Percentiles rank a stretch among this genome's conserved stretches.
Evolutionary conservation across 345 rosid species (phyloP).

Genomic region (Crucihimalaya himalaica): DNA sequence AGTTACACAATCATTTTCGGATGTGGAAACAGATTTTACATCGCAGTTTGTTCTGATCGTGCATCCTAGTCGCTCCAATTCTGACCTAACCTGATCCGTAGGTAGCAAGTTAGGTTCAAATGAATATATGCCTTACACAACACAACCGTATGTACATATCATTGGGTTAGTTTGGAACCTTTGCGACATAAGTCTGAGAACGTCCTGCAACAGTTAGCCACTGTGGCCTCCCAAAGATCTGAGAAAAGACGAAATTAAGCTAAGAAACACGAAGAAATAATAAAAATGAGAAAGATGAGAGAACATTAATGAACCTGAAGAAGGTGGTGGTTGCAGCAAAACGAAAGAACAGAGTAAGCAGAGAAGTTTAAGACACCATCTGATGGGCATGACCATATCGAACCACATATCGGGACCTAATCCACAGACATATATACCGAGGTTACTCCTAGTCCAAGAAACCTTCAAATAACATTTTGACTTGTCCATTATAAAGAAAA

Average conservation of each 20-base stretch:
- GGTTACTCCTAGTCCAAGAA: slow-evolving; percentile 16
- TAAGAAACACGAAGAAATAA: background rate
- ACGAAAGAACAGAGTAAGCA: slow-evolving; percentile 81
- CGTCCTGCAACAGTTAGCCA: slow-evolving; percentile 80
- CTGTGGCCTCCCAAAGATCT: slow-evolving; percentile 89
- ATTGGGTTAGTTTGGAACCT: slow-evolving; percentile 45
- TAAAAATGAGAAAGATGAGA: background rate
- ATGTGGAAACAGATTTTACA: slow-evolving; percentile 53
- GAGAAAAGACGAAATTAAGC: slow-evolving; percentile 17
- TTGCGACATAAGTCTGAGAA: slow-evolving; percentile 68
- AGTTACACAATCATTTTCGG: slow-evolving; percentile 47
- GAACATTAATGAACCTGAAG: slow-evolving; percentile 63
- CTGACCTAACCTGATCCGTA: slow-evolving; percentile 58
- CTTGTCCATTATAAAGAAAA: background rate
- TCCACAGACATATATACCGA: background rate
- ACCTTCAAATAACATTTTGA: background rate
- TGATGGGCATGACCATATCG: slow-evolving; percentile 85
- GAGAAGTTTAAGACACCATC: slow-evolving; percentile 78
- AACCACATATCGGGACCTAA: slow-evolving; percentile 85
- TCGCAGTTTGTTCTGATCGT: slow-evolving; percentile 60
- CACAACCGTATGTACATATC: background rate
- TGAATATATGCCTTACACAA: background rate
- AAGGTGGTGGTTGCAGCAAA: slow-evolving; percentile 81
- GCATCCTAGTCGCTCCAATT: slow-evolving; percentile 67
- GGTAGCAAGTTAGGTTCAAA: background rate